These are phyloP conservation scores for Sugiyamaella lignohabitans DNA, from an alignment of 805 yeast genomes.

Conservation along the genomic window DNA sequence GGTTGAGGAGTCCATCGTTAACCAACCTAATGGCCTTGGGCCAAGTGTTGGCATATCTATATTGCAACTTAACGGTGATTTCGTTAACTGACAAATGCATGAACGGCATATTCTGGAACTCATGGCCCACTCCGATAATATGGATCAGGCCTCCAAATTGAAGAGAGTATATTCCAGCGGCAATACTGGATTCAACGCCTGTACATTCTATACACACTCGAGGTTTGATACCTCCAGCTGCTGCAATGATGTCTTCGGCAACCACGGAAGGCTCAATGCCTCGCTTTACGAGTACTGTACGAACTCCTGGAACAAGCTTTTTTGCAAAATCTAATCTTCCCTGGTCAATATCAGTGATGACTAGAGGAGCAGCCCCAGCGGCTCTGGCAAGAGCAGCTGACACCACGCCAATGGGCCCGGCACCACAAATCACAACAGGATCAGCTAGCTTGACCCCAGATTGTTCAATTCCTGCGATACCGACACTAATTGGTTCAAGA, in stretches of 20 bases:
- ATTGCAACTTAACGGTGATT: constrained; percentile 45
- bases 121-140: constrained; percentile 49
- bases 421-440: constrained; percentile 45
- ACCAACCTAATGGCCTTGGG: constrained; percentile 48
- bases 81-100: constrained; percentile 50
- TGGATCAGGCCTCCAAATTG: constrained; percentile 43
- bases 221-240: constrained; percentile 40
- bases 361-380: constrained; percentile 48
- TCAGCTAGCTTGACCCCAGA: constrained; percentile 45
- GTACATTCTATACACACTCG: constrained; percentile 48
- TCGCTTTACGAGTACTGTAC: constrained; percentile 39
- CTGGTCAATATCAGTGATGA: constrained; percentile 43
- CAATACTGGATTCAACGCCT: constrained; percentile 45
- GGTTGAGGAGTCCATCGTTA: constrained; percentile 39
- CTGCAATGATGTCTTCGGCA: constrained; percentile 24
- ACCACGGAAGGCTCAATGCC: constrained; percentile 35
- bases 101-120: constrained; percentile 45
- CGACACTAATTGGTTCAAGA: constrained; percentile 51
- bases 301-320: constrained; percentile 40
- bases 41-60: constrained; percentile 52
- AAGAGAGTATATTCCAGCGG: constrained; percentile 41
- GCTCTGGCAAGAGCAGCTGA: constrained; percentile 44
- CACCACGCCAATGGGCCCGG: constrained; percentile 55
- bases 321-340: constrained; percentile 44
- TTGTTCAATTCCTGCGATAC: constrained; percentile 45